phyloP scores from a whole-genome alignment of 208 protist genomes.

The Lotmaria passim region DNA sequence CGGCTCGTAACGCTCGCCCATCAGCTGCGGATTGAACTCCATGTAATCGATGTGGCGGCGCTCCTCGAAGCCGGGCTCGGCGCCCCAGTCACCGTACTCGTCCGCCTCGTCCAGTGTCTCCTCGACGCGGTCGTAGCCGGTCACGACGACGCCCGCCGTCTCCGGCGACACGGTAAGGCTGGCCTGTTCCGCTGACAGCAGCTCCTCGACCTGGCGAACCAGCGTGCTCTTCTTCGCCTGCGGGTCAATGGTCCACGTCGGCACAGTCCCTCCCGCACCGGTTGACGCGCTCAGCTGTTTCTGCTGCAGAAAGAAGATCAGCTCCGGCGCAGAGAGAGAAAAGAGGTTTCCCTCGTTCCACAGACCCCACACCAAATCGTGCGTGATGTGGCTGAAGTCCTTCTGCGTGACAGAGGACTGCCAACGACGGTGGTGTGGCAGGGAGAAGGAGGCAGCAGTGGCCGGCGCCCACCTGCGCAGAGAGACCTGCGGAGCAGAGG shows the following conservation, averaged over 20 bases:
- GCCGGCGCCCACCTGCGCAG: not conserved
- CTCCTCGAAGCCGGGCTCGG: conserved; percentile 85
- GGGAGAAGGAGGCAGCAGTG: not conserved
- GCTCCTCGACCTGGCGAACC: conserved; percentile 87
- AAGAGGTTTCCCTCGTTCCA: conserved; percentile 95
- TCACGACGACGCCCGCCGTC: conserved; percentile 42
- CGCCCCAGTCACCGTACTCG: conserved; percentile 93
- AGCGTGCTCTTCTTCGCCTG: conserved; percentile 83
- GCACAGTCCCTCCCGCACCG: not conserved
- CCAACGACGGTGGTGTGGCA: conserved; percentile 1
- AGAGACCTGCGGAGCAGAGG: not conserved
- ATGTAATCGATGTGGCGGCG: conserved; percentile 78
- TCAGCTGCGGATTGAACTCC: conserved; percentile 63
- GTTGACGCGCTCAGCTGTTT: conserved; percentile 41
- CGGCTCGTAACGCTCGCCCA: conserved; percentile 75
- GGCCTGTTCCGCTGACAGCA: conserved; percentile 80
- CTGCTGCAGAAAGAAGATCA: conserved; percentile 70
- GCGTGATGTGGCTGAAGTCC: conserved; percentile 71
- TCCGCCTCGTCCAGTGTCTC: conserved; percentile 89
- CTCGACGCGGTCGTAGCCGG: conserved; percentile 75
- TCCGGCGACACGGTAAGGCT: conserved; percentile 41
- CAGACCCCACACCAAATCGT: conserved; percentile 85
- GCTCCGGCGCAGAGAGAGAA: conserved; percentile 84
- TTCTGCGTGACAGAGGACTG: conserved; percentile 24
- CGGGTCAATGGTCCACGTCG: conserved; percentile 23